phyloP scores from a whole-genome alignment of 179 eudicot genomes.

The Sideroxylon spinosum region DNA sequence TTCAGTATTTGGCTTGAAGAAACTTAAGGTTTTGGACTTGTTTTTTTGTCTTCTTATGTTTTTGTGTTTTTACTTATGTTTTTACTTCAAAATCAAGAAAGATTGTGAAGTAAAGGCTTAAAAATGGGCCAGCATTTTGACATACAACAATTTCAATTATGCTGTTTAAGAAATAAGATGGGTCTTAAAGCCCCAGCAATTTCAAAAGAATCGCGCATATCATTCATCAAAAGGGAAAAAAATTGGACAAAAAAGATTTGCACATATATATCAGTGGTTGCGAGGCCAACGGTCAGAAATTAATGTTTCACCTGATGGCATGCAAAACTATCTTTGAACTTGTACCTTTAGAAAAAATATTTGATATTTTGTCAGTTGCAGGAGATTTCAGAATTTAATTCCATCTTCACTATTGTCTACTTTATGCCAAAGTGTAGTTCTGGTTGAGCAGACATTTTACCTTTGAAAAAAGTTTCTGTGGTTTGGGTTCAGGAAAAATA shows the following conservation, averaged over 20 bases:
- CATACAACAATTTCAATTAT: neutral
- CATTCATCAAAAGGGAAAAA: no score
- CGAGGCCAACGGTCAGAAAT: neutral
- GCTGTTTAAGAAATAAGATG: neutral
- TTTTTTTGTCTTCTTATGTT: neutral
- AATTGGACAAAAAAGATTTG: neutral
- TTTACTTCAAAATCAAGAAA: neutral
- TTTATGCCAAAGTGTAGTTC: neutral
- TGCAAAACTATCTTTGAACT: neutral
- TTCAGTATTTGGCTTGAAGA: conserved; percentile 25
- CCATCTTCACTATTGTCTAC: neutral
- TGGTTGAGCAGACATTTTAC: neutral
- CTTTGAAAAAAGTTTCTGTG: neutral
- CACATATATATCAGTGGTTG: neutral
- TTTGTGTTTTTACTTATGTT: neutral
- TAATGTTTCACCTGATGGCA: neutral
- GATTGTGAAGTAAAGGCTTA: no score
- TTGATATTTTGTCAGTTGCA: neutral
- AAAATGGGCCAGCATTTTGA: neutral
- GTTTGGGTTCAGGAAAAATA: neutral
- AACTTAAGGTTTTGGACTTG: conserved; percentile 25
- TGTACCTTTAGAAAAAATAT: neutral
- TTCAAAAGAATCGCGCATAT: neutral
- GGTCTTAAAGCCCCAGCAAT: neutral
- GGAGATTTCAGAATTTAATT: neutral